These are phyloP conservation scores for Leccinum imitatum DNA, from an alignment of 768 basidiomycete genomes.

Conservation along the genomic window DNA sequence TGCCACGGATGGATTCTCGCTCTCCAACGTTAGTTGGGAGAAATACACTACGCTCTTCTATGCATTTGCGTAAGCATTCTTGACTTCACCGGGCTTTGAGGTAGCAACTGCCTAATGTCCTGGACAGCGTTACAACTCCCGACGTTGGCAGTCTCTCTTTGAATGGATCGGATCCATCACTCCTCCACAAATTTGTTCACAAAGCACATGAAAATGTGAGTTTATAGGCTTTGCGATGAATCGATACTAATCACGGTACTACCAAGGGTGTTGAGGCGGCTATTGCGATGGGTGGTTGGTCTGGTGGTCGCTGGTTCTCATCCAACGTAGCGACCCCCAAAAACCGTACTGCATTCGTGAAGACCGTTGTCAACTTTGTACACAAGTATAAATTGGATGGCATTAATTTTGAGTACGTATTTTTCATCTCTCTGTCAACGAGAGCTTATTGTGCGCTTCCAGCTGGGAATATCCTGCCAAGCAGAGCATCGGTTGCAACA, in stretches of 20 bases:
- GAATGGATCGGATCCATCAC: conserved; percentile 42
- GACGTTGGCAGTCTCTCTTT: conserved; percentile 34
- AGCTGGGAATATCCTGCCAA: conserved; percentile 87
- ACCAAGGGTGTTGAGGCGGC: conserved; percentile 53
- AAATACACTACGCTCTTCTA: conserved; percentile 68
- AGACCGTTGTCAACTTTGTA: conserved; percentile 50
- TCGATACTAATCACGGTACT: background rate
- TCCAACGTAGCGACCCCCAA: conserved; percentile 51
- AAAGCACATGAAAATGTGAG: conserved; percentile 39
- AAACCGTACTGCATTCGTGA: conserved; percentile 59
- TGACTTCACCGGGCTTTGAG: background rate
- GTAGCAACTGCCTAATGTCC: background rate
- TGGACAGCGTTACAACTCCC: conserved; percentile 34
- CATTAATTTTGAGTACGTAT: conserved; percentile 38
- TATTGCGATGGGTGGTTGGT: conserved; percentile 71
- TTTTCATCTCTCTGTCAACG: background rate
- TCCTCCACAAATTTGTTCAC: conserved; percentile 58
- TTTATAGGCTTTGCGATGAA: background rate
- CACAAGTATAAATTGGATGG: conserved; percentile 55
- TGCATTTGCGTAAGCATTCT: conserved; percentile 52
- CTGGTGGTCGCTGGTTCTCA: conserved; percentile 63
- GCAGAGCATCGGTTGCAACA: conserved; percentile 71
- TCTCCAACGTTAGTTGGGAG: conserved; percentile 57
- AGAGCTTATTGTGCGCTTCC: conserved; percentile 12
- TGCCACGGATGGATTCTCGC: conserved; percentile 46